A percentile compares a stretch with the other conserved stretches of the same genome.
Evolutionary conservation across 1,284 basidiomycete species (phyloP).

Genomic region (Malassezia psittaci): DNA sequence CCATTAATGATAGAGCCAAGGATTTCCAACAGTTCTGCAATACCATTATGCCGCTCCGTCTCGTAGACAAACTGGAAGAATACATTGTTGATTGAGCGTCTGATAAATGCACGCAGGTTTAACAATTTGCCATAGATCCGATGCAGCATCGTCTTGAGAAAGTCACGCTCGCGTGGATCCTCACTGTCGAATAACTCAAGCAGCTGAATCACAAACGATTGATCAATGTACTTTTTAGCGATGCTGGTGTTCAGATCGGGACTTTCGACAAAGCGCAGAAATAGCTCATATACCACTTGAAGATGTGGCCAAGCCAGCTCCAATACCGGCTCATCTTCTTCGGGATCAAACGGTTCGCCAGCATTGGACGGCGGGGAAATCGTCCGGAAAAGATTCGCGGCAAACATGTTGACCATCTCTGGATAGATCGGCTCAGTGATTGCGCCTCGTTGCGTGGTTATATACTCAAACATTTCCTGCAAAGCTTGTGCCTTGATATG

Average conservation of each 20-base stretch:
- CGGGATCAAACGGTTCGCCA: slow-evolving; percentile 95
- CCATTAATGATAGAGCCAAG: slow-evolving; percentile 99
- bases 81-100: slow-evolving; percentile 97
- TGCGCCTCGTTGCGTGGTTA: slow-evolving; percentile 88
- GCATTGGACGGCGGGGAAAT: slow-evolving; percentile 99
- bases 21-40: slow-evolving; percentile 95
- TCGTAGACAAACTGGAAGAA: slow-evolving; percentile 99
- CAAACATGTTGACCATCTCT: slow-evolving; percentile 86
- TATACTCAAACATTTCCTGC: slow-evolving; percentile 98
- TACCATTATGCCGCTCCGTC: slow-evolving; percentile 96
- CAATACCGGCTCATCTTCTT: slow-evolving; percentile 97
- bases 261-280: slow-evolving; percentile 95
- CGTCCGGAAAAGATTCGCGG: slow-evolving; percentile 93
- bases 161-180: slow-evolving; percentile 96
- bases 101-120: slow-evolving; percentile 94
- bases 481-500: slow-evolving; percentile 96
- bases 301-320: slow-evolving; percentile 99
- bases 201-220: slow-evolving; percentile 81
- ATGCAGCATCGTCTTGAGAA: slow-evolving; percentile 96
- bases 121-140: slow-evolving; percentile 99
- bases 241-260: slow-evolving; percentile 97
- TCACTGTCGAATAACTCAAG: slow-evolving; percentile 98
- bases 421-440: slow-evolving; percentile 97
- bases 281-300: slow-evolving; percentile 99
- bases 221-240: slow-evolving; percentile 95